phyloP scores from a whole-genome alignment of 139 green algal genomes.

The Asterochloris sp. region DNA sequence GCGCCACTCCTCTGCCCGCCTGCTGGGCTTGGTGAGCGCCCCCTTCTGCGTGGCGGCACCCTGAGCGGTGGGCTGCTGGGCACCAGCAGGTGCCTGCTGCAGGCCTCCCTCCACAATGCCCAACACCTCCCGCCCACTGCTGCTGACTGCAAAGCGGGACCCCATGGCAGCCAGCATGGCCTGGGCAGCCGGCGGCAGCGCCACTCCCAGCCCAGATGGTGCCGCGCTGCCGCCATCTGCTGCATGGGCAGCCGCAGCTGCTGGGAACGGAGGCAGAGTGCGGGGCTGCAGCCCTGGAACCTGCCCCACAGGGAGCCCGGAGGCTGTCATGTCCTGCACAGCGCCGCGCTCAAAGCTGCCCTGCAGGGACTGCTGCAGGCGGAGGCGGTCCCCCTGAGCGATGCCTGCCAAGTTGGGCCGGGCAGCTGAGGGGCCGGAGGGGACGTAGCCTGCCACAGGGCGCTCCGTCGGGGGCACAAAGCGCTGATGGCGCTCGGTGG shows the following conservation, averaged over 20 bases:
- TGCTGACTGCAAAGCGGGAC: constrained; percentile 9
- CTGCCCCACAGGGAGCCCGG: constrained; percentile 8
- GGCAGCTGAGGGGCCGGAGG: constrained; percentile 10
- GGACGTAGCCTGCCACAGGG: not conserved
- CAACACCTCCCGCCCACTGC: not conserved
- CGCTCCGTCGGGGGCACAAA: too few relatives aligned
- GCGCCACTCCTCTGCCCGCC: constrained; percentile 75
- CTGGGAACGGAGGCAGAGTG: not conserved
- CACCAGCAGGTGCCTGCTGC: not conserved
- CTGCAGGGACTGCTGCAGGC: constrained; percentile 46
- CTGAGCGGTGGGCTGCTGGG: too few relatives aligned
- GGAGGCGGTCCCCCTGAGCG: constrained; percentile 44
- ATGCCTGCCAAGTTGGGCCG: constrained; percentile 9
- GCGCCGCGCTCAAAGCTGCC: constrained; percentile 58
- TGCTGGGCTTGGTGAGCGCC: constrained; percentile 20
- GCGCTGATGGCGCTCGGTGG: too few relatives aligned
- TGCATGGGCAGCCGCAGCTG: not conserved
- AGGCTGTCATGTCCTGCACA: constrained; percentile 38
- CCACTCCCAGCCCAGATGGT: not conserved
- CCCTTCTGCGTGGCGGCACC: not conserved
- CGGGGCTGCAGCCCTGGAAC: constrained; percentile 11
- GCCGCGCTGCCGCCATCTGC: not conserved
- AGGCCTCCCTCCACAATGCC: constrained; percentile 2
- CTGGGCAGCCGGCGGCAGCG: not conserved
- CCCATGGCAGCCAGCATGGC: constrained; percentile 14